Conservation (phyloP, 1,284 basidiomycete species). For the Phenoliferia sp. region DNA sequence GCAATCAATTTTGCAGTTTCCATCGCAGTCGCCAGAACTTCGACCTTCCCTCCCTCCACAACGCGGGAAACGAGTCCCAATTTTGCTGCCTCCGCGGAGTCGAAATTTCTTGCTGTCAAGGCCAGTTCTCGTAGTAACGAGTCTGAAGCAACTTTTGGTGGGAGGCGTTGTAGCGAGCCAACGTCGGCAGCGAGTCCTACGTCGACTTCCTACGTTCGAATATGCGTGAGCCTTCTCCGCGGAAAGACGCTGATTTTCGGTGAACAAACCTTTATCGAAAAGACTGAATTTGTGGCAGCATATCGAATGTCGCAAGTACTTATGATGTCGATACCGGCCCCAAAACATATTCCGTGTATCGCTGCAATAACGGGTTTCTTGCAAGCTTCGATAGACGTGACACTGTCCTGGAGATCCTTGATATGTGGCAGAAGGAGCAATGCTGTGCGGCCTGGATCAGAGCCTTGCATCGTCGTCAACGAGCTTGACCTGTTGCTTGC, state of each 20-base stretch:
- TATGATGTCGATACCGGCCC: conserved; percentile 65
- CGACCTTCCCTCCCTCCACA: conserved; percentile 60
- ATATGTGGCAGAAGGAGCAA: conserved; percentile 26
- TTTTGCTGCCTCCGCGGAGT: conserved; percentile 61
- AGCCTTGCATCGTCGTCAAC: conserved; percentile 6
- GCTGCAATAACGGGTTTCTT: conserved; percentile 81
- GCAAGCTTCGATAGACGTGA: conserved; percentile 64
- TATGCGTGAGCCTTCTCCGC: background rate
- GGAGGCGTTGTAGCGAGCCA: conserved; percentile 72
- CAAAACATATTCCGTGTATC: conserved; percentile 68
- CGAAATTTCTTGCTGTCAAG: conserved; percentile 68
- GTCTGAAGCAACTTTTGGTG: conserved; percentile 73
- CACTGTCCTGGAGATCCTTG: conserved; percentile 63
- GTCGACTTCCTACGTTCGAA: conserved; percentile 67
- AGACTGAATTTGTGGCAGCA: conserved; percentile 57
- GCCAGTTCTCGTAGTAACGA: conserved; percentile 75
- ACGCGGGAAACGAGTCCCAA: conserved; percentile 75
- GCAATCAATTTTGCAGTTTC: conserved; percentile 65
- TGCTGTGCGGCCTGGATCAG: conserved; percentile 30
- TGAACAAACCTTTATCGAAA: conserved; percentile 67
- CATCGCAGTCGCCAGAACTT: conserved; percentile 53
- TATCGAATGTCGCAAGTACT: conserved; percentile 77
- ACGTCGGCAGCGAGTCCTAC: conserved; percentile 86
- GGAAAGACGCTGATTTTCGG: background rate
- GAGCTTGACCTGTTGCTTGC: background rate